A percentile compares a stretch with the other conserved stretches of the same genome.
phyloP scores from a whole-genome alignment of 768 basidiomycete genomes.

The Asterophora lycoperdoides region DNA sequence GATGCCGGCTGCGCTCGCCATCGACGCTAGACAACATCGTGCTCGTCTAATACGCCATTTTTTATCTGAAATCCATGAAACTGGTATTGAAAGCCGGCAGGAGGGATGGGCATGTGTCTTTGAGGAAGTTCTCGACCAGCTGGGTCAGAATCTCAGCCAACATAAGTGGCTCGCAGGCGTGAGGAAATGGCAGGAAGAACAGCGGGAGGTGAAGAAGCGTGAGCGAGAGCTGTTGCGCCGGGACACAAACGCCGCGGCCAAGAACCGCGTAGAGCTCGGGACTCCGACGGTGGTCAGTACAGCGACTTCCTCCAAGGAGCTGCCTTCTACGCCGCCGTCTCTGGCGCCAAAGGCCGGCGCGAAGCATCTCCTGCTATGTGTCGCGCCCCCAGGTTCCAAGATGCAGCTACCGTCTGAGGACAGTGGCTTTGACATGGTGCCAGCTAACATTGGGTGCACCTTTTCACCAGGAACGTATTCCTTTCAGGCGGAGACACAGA shows the following conservation, averaged over 20 bases:
- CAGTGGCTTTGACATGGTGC: constrained; percentile 36
- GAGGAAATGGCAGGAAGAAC: constrained; percentile 28
- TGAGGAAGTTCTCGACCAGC: constrained; percentile 44
- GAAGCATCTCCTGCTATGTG: constrained; percentile 51
- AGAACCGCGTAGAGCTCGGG: constrained; percentile 10
- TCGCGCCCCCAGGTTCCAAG: constrained; percentile 35
- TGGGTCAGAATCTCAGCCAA: constrained; percentile 35
- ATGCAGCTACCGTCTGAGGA: constrained; percentile 31
- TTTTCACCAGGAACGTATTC: constrained; percentile 40
- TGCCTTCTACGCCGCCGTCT: constrained; percentile 26
- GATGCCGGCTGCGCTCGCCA: constrained; percentile 22
- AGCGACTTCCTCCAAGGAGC: constrained; percentile 10
- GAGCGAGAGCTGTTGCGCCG: constrained; percentile 19
- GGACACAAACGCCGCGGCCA: constrained; percentile 2
- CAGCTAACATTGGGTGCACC: constrained; percentile 37
- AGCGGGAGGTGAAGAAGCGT: constrained; percentile 17
- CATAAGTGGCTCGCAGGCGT: constrained; percentile 48
- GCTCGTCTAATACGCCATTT: constrained; percentile 36
- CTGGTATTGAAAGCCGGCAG: constrained; percentile 24
- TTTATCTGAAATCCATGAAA: constrained; percentile 33
- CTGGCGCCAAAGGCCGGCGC: constrained; percentile 17
- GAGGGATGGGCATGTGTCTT: constrained; percentile 43
- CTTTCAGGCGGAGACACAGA: constrained; percentile 26
- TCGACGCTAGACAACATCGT: constrained; percentile 39
- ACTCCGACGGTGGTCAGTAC: constrained; percentile 14